These are phyloP conservation scores for Pseudogymnoascus sp. DNA, from an alignment of 2,329 filamentous ascomycete genomes.

Conservation along the genomic window DNA sequence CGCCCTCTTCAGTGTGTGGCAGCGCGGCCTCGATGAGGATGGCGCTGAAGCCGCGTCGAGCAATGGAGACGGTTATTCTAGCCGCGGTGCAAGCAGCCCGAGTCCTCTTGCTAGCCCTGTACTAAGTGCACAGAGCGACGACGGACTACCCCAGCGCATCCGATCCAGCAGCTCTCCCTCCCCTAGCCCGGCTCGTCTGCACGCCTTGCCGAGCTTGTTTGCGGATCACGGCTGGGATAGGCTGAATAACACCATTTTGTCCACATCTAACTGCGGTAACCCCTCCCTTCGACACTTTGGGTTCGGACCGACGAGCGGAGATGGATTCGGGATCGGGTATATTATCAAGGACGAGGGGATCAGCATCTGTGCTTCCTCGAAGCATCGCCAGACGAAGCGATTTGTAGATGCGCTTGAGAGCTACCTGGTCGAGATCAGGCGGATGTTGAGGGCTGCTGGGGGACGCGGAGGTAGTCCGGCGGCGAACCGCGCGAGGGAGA, in stretches of 20 bases:
- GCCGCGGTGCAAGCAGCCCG: conserved; percentile 23
- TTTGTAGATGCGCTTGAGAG: conserved; percentile 85
- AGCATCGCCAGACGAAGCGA: conserved; percentile 86
- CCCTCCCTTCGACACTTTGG: conserved; percentile 91
- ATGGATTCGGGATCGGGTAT: conserved; percentile 96
- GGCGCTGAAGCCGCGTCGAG: conserved; percentile 44
- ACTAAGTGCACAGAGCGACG: neutral
- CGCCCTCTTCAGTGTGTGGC: conserved; percentile 90
- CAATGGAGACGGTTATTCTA: conserved; percentile 54
- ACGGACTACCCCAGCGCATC: conserved; percentile 21
- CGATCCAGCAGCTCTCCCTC: conserved; percentile 35
- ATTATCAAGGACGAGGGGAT: conserved; percentile 95
- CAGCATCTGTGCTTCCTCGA: conserved; percentile 84
- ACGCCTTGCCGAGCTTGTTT: conserved; percentile 66
- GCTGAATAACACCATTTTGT: conserved; percentile 87
- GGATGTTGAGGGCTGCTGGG: conserved; percentile 66
- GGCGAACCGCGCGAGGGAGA: conserved; percentile 51
- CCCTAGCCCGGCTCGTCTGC: conserved; percentile 39
- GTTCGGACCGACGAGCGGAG: conserved; percentile 87
- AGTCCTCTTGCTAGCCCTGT: conserved; percentile 28
- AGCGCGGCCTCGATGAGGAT: conserved; percentile 74
- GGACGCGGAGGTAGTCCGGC: conserved; percentile 43
- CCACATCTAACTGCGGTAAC: conserved; percentile 98
- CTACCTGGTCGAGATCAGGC: conserved; percentile 84
- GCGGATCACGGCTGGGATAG: conserved; percentile 88